Evolutionary conservation across 805 yeast genomes (phyloP).

Genomic region (Wickerhamomyces canadensis): DNA sequence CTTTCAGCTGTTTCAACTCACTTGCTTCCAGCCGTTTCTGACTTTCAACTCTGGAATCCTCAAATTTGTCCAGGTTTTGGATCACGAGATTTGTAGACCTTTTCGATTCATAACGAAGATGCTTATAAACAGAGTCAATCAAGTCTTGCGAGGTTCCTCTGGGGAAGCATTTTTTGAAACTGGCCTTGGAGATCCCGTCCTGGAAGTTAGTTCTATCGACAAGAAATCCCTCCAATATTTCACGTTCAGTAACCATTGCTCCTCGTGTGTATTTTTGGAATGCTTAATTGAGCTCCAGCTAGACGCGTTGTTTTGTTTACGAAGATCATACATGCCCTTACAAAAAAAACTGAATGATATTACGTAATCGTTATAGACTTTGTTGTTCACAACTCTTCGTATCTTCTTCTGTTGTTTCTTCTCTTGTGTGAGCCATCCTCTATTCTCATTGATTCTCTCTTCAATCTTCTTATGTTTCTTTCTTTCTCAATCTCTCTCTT

Average conservation of each 20-base stretch:
- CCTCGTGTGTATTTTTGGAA: too few relatives aligned
- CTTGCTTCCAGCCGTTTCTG: not conserved
- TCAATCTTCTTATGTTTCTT: constrained; percentile 82
- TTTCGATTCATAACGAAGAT: constrained; percentile 1
- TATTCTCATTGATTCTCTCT: constrained; percentile 82
- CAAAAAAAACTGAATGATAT: too few relatives aligned
- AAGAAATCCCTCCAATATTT: constrained; percentile 12
- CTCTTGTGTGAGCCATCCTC: constrained; percentile 41
- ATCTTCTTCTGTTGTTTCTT: constrained; percentile 39
- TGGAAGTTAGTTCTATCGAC: constrained; percentile 12
- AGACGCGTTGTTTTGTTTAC: too few relatives aligned
- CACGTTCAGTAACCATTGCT: constrained; percentile 16
- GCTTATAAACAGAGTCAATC: constrained; percentile 5
- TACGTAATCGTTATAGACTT: too few relatives aligned
- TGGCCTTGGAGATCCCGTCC: constrained; percentile 4
- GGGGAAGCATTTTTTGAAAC: constrained; percentile 13
- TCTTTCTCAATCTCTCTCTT: constrained; percentile 93
- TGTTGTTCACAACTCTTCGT: constrained; percentile 40
- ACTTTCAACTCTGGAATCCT: not conserved
- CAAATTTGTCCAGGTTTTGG: constrained; percentile 2
- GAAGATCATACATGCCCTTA: not conserved
- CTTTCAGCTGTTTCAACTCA: not conserved
- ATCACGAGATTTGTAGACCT: constrained; percentile 5
- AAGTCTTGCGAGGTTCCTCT: constrained; percentile 5
- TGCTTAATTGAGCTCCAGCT: too few relatives aligned